Base-by-base conservation (phyloP, 2,329 filamentous ascomycete species). In the Zasmidium citrigriseum region DNA sequence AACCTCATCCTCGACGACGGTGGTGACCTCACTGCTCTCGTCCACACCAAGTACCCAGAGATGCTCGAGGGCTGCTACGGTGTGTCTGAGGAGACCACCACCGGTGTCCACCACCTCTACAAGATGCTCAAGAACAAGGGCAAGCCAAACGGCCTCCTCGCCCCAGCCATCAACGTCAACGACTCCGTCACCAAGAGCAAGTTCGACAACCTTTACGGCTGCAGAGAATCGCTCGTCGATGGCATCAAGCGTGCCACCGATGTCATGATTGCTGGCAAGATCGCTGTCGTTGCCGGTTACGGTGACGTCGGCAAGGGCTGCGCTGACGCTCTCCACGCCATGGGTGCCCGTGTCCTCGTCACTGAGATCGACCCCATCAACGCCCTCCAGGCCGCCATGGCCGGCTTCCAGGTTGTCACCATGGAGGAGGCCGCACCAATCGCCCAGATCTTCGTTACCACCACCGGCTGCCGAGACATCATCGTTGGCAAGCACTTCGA, bases 121-220 rank as follows among this genome's bases (percentile, higher is more conserved):
- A 87, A 88, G 77, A 97, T 97, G 93, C 83, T 98, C 78, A 97
- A 81, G 78, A 76, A 78, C 75, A 74, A 95, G 86, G 88, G 90
- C 71, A 86, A 86, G 77, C 85, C 87, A 79, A 68, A 76, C 66
- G 76, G 76, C 59, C 91, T 98, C 67, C 89, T 96, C 64, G 90
- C 96, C 68, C 95, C 95, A 69, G 86, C 93, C 80, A 91, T 98
- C 88, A 99, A 99, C 81, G 93, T 99, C 86, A 98, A 99, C 84
- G 93, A 99, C 88, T 93, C 90, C 60, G 93, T 99, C 77, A 99
- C 95, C 81, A 99, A 98, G 89, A 96, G 92, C 82, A 99, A 99
- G 87, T 99, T 99, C 79, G 95, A 98, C 87, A 99, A 99, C 89
- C 83, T 98, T 68, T 99, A 98, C 87, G 93, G 95, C 76, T 98